Evolutionary conservation across 768 basidiomycete genomes (phyloP).

Genomic region (Tephrocybe sp.): DNA sequence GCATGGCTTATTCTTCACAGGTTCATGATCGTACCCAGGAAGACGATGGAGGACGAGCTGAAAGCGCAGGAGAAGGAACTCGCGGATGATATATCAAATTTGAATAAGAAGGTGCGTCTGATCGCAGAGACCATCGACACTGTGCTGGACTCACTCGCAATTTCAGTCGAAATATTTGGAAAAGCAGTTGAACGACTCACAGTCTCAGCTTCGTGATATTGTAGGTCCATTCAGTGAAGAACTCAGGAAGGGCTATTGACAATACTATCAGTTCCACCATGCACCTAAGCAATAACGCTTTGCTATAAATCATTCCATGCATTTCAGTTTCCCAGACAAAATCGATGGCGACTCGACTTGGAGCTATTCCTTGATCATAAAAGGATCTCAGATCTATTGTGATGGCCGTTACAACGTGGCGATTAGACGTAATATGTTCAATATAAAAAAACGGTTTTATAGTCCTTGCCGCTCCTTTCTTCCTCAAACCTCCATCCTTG

Average conservation of each 20-base stretch:
- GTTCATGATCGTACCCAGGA: constrained; percentile 88
- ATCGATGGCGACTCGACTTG: background rate
- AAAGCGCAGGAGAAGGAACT: constrained; percentile 80
- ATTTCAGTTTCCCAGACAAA: no score
- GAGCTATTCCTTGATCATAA: background rate
- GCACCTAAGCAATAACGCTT: constrained; percentile 35
- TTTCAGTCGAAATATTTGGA: constrained; percentile 84
- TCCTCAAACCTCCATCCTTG: background rate
- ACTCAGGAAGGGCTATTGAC: background rate
- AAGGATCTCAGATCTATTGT: constrained; percentile 3
- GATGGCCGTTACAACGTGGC: constrained; percentile 2
- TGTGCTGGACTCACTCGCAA: background rate
- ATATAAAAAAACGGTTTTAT: no score
- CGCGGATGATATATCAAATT: constrained; percentile 75
- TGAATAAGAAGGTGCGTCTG: constrained; percentile 78
- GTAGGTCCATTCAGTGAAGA: constrained; percentile 40
- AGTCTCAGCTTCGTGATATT: constrained; percentile 82
- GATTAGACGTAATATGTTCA: no score
- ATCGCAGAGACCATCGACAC: background rate
- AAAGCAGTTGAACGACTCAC: constrained; percentile 91
- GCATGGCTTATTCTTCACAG: constrained; percentile 36
- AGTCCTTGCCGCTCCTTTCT: no score
- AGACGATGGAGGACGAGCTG: constrained; percentile 75
- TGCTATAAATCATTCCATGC: constrained; percentile 1
- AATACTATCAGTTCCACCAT: constrained; percentile 52